phyloP scores from a whole-genome alignment of 805 yeast genomes.

The Metschnikowia proteae region DNA sequence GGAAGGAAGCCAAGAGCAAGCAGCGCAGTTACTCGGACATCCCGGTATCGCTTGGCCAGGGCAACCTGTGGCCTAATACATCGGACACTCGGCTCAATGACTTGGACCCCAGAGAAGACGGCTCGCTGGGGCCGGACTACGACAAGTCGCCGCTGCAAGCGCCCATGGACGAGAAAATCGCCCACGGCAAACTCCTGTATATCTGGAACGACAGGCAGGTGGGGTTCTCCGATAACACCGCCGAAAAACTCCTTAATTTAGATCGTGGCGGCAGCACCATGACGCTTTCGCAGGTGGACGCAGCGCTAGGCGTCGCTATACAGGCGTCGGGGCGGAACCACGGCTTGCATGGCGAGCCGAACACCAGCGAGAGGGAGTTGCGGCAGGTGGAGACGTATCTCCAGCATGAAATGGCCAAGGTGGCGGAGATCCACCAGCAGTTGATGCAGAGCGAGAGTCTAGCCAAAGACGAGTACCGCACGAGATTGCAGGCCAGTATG shows the following conservation, averaged over 20 bases:
- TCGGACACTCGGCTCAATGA: background rate
- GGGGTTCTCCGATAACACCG: background rate
- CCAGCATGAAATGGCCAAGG: slow-evolving; percentile 15
- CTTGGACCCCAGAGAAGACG: background rate
- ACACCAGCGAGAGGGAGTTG: slow-evolving; percentile 14
- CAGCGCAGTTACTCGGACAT: slow-evolving; percentile 4
- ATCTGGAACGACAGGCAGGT: slow-evolving; percentile 7
- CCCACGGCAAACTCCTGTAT: background rate
- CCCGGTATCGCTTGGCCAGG: background rate
- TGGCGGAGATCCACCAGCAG: slow-evolving; percentile 18
- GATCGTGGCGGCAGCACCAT: slow-evolving; percentile 1
- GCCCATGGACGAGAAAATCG: background rate
- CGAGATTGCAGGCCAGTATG: slow-evolving; percentile 26
- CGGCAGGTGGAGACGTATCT: slow-evolving; percentile 19
- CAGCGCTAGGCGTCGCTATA: slow-evolving; percentile 3
- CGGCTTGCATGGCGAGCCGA: background rate
- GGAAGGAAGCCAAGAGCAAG: slow-evolving; percentile 18
- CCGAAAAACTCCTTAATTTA: slow-evolving; percentile 3
- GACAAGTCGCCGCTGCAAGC: background rate
- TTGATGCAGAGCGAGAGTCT: slow-evolving; percentile 18
- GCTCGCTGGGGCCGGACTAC: background rate
- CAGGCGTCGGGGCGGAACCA: slow-evolving; percentile 2
- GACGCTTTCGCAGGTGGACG: slow-evolving; percentile 7
- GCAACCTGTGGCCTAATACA: background rate
- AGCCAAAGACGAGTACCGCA: slow-evolving; percentile 21